phyloP scores from a whole-genome alignment of 2,329 filamentous ascomycete genomes.

The Amylocarpus encephaloides region DNA sequence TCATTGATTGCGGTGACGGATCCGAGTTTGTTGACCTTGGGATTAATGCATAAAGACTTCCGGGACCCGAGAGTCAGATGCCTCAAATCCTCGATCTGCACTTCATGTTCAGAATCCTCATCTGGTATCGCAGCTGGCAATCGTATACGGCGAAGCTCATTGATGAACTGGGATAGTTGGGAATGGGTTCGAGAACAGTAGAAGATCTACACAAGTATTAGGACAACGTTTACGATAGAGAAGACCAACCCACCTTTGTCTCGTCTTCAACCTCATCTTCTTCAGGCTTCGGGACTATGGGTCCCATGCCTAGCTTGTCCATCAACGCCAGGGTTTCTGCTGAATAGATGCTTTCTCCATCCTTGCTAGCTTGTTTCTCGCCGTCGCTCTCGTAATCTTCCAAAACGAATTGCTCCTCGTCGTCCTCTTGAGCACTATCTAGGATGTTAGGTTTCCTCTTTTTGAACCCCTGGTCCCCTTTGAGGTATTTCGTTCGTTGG shows the following conservation, averaged over 20 bases:
- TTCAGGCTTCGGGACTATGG: conserved; percentile 33
- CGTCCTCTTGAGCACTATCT: conserved; percentile 14
- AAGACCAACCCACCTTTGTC: conserved; percentile 39
- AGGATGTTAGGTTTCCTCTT: conserved; percentile 34
- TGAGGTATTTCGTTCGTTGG: conserved; percentile 41
- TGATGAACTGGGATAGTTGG: conserved; percentile 64
- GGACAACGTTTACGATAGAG: background rate
- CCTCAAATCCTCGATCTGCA: conserved; percentile 50
- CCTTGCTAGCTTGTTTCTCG: conserved; percentile 35
- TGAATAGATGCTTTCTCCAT: conserved; percentile 44
- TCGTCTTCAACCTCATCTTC: conserved; percentile 49
- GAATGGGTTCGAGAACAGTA: conserved; percentile 71
- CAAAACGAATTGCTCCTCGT: conserved; percentile 54
- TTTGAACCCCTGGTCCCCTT: conserved; percentile 41
- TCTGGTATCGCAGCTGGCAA: conserved; percentile 51
- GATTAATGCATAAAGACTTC: conserved; percentile 79
- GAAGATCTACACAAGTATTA: conserved; percentile 42
- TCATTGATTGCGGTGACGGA: conserved; percentile 84
- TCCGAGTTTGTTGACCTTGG: conserved; percentile 64
- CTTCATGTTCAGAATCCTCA: conserved; percentile 28
- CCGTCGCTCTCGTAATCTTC: conserved; percentile 64
- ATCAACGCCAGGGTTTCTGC: conserved; percentile 57
- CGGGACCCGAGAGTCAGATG: conserved; percentile 63
- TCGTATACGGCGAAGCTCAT: conserved; percentile 56
- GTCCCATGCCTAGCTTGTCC: conserved; percentile 43